Evolutionary conservation across 805 yeast species (phyloP), one percentile per base, ranked within the genome.

Genomic region (Nakazawaea laoshanensis): DNA sequence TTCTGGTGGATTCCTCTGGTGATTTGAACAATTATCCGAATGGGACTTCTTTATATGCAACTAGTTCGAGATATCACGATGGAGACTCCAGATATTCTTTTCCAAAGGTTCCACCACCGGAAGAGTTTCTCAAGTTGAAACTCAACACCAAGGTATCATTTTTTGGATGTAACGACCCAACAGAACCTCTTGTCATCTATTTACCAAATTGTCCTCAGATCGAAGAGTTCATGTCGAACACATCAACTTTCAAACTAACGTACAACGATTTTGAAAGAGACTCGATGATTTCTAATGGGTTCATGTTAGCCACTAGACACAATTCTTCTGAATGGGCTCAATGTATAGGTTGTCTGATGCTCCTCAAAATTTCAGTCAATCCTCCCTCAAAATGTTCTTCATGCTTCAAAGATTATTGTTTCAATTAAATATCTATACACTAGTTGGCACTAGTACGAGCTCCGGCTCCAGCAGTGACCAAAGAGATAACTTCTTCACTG

Each of bases 381-480:
- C 19, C 46, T 5, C 61, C 70, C 3, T 32, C 43, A 6, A 52
- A 57, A 33, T 65, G 71, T 40, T 25, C 37, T 2, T 30, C 41
- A 24, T 67, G 73, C 41, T 65, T 49, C 39, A 27, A 45, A n/a
- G 45, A 50, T 13, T 63, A 55, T 41, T 67, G 74, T 45, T 59
- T 24, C 23, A 27, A 23, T n/a, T 7, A 12, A n/a, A 24, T 24
- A 7, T 7, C 17, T 5, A 7, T 5, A 6, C 5, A 6, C 31
- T 33, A 46, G 19, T 74, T 74, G 20, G 85, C 77, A 50, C 81
- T 74, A 13, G 80, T 69, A 69, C 89, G 79, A 21, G 77, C 79
- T 49, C 85, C 84, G 19, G 81, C 81, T 46, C 88, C 89, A 8
- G 79, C 53, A 11, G 66, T 57, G 30, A 78, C 66, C 43, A 79